Conservation (phyloP, 805 yeast genomes). For the Kazachstania psychrophila region DNA sequence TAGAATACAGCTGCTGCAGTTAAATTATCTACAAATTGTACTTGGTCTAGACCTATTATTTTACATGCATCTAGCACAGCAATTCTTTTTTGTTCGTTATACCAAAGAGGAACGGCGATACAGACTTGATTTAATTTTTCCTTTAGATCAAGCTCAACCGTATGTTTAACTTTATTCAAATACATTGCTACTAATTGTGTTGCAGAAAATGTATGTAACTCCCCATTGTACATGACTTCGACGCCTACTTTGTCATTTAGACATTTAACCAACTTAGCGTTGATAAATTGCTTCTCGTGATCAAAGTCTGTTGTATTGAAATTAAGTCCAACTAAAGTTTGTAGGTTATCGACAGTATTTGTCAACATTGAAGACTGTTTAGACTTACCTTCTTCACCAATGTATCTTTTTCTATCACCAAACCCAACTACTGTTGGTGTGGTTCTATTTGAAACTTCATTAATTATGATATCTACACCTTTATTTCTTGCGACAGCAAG, state of each 20-base stretch:
- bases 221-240: conserved; percentile 75
- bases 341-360: conserved; percentile 89
- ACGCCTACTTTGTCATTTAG: conserved; percentile 63
- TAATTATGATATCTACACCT: conserved; percentile 95
- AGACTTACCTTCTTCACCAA: conserved; percentile 91
- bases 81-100: conserved; percentile 90
- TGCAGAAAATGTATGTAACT: conserved; percentile 68
- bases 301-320: conserved; percentile 58
- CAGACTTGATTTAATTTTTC: conserved; percentile 72
- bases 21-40: conserved; percentile 90
- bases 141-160: conserved; percentile 71
- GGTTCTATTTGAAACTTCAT: conserved; percentile 94
- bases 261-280: conserved; percentile 60
- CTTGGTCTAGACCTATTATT: conserved; percentile 94
- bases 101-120: conserved; percentile 94
- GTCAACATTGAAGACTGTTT: conserved; percentile 93
- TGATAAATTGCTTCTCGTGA: conserved; percentile 62
- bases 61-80: conserved; percentile 90
- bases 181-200: conserved; percentile 92
- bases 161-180: conserved; percentile 78
- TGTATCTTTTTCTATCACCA: conserved; percentile 75
- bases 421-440: conserved; percentile 90
- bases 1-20: conserved; percentile 99
- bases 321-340: conserved; percentile 79
- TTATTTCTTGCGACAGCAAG: conserved; percentile 94